Evolutionary conservation across 352 stramenopile genomes (phyloP).

Genomic region (Labyrinthula sp.): DNA sequence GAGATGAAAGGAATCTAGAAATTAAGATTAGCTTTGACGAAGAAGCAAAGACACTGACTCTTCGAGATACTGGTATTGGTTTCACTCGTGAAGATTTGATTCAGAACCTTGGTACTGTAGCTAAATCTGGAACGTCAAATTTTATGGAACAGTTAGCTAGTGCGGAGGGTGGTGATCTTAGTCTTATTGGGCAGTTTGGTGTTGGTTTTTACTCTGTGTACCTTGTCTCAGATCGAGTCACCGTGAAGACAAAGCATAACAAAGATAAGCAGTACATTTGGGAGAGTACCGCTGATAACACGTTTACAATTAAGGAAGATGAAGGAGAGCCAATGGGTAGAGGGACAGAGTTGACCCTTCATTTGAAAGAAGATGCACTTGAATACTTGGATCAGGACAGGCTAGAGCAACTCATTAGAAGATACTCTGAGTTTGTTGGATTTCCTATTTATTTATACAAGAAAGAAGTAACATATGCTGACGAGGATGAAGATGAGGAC

Average conservation of each 20-base stretch:
- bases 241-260: constrained; percentile 88
- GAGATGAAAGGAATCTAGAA: constrained; percentile 56
- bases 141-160: constrained; percentile 83
- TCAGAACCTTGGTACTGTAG: constrained; percentile 81
- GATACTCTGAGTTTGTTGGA: constrained; percentile 98
- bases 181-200: constrained; percentile 96
- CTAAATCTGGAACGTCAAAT: constrained; percentile 88
- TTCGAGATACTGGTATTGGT: constrained; percentile 87
- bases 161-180: constrained; percentile 57
- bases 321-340: constrained; percentile 78
- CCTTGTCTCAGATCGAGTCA: constrained; percentile 74
- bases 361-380: constrained; percentile 88
- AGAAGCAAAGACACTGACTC: constrained; percentile 83
- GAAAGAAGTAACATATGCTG: constrained; percentile 49
- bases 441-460: constrained; percentile 96
- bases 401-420: constrained; percentile 75
- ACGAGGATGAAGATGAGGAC: constrained; percentile 40
- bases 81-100: constrained; percentile 98
- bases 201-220: constrained; percentile 99
- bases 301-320: constrained; percentile 85
- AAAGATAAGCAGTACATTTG: constrained; percentile 92
- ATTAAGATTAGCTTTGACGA: constrained; percentile 87
- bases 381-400: constrained; percentile 81
- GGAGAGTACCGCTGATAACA: constrained; percentile 84
- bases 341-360: constrained; percentile 94